Base-by-base conservation (phyloP, 1,284 basidiomycete species). In the Ustilago hordei region DNA sequence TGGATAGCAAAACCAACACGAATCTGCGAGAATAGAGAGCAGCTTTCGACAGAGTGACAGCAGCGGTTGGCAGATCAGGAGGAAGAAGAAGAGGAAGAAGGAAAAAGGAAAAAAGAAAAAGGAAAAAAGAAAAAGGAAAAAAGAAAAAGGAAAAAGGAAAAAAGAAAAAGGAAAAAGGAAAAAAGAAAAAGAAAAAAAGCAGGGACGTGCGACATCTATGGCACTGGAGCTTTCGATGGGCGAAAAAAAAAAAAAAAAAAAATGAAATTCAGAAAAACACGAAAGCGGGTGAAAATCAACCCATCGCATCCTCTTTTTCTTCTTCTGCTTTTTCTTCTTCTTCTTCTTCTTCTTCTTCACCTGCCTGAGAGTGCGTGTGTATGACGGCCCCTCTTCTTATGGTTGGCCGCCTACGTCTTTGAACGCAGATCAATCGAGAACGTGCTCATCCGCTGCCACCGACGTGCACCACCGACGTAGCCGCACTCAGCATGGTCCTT, bases 391-490 rank as follows among this genome's bases (percentile, higher is more conserved):
- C 23, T 28, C 23, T 28, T 28, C 23, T 28, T 28, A 28, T 28
- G 23, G 23, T 28, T 28, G 3, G 23, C 39, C 17, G 15, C 47
- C 45, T 56, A 35, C 52, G 53, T 52, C 35, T 31, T 5, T 55
- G 9, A 2, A 58, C 52, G 63, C 63, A 71, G 63, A 65, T 62
- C 60, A 50, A 54, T 2, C 55, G 38, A 62, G 69, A 71, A 71
- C 69, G 69, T 71, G 63, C 69, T 47, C 57, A 43, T 12, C 31
- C 36, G 47, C 61, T 28, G 12, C 19, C 43, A 55, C 43, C 47
- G 57, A 60, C 54, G 57, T 69, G 53, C 61, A 53, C 61, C n/a
- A 6, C 38, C 45, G 19, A 19, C 19, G 19, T 19, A 50, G 15
- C 36, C 19, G 8, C 28, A 50, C 31, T 45, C 43, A 12, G 1